Evolutionary conservation across 768 basidiomycete genomes (phyloP).

Genomic region (Cystobasidium onofrii): DNA sequence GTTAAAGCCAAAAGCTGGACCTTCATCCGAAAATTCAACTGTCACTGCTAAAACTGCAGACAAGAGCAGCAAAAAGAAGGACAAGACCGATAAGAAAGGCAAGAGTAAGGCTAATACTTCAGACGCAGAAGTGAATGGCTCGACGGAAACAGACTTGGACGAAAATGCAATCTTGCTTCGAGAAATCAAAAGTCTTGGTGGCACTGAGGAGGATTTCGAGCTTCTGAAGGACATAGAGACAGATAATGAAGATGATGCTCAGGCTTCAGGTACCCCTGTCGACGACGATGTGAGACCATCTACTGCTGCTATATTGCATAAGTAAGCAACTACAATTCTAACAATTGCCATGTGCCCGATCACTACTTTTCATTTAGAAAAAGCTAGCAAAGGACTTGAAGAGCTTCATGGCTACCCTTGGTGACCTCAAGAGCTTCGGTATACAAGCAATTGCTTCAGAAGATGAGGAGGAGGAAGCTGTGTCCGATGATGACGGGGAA

Average conservation of each 20-base stretch:
- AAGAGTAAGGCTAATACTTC: neutral
- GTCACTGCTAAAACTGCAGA: neutral
- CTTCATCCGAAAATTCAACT: neutral
- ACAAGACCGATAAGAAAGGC: slow-evolving; percentile 1
- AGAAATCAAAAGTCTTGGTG: slow-evolving; percentile 27
- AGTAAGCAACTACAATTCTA: neutral
- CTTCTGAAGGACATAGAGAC: slow-evolving; percentile 15
- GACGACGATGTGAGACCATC: neutral
- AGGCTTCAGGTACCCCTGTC: neutral
- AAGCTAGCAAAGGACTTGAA: slow-evolving; percentile 29
- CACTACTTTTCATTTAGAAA: slow-evolving; percentile 7
- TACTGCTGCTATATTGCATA: neutral
- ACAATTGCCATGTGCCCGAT: neutral
- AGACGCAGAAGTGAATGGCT: neutral
- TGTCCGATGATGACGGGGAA: neutral
- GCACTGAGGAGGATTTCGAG: slow-evolving; percentile 22
- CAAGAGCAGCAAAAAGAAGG: slow-evolving; percentile 21
- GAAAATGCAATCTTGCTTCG: slow-evolving; percentile 23
- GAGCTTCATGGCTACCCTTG: slow-evolving; percentile 23
- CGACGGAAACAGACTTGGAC: neutral
- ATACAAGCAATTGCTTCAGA: neutral
- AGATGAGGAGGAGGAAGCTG: slow-evolving; percentile 9
- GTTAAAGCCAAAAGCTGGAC: neutral
- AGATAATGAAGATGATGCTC: slow-evolving; percentile 6
- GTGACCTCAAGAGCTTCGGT: neutral